Evolutionary conservation across 345 rosid species (phyloP), one percentile per base, ranked within the genome.

Genomic region (Aethionema arabicum): DNA sequence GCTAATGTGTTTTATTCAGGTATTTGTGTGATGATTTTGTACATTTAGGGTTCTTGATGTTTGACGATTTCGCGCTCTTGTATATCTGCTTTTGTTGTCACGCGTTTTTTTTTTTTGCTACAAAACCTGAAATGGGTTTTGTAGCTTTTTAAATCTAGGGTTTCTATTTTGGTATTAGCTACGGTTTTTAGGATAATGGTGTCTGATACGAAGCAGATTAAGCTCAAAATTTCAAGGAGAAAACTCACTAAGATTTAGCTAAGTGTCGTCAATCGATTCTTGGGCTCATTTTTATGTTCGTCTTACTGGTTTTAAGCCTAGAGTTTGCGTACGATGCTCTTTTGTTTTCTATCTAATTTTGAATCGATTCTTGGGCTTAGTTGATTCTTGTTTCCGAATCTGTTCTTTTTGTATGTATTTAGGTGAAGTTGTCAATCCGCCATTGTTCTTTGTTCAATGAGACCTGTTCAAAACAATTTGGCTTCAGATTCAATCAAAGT

Each of bases 401-500:
- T n/a, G 50, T 1, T 2, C 12, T 59, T 41, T 16, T 0, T 36
- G 27, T 36, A 2, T 21, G 27, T 21, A 21, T 21, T 1, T 1
- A 21, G 27, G 27, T 52, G 27, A 61, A 67, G 56, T 61, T 61
- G 44, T 6, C 11, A 32, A 37, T 69, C 47, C 21, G 2, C 55
- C 14, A 46, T 41, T 21, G 27, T 1, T 21, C 27, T 21, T 21
- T 21, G 27, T 21, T 21, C 52, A 52, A 68, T 69, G 73, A 21
- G 37, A 52, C 44, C 67, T 53, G 35, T 53, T 43, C 72, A 52
- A 45, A n/a, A 37, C 21, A 41, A 16, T 11, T 7, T 29, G 13
- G 56, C 67, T 45, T 61, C 67, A 27, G 36, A 68, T 44, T 68
- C 73, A 3, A 69, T 69, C 49, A 61, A 69, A 62, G 68, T 40